Conservation (phyloP, 139 green algal genomes). For the Parachlorella kessleri region DNA sequence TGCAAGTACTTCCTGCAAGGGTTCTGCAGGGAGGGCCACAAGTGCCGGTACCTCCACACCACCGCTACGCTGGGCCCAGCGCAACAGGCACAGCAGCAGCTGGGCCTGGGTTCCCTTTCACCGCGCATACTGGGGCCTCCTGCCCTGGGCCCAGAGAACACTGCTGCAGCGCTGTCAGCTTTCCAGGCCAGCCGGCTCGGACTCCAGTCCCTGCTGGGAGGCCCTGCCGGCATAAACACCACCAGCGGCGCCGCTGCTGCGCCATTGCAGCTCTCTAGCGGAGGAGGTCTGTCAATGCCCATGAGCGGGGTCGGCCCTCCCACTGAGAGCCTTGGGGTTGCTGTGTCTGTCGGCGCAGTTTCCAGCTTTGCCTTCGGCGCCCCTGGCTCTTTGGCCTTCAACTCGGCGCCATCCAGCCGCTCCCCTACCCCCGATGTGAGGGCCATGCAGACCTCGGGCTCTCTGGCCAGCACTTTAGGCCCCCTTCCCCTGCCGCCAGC, state of each 20-base stretch:
- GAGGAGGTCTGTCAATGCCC: background rate
- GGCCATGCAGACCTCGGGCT: too few relatives aligned
- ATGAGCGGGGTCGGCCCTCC: background rate
- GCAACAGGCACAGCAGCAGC: background rate
- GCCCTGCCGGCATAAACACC: too few relatives aligned
- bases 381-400: background rate
- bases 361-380: background rate
- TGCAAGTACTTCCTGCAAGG: constrained; percentile 33
- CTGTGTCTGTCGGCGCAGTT: background rate
- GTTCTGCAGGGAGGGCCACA: constrained; percentile 21
- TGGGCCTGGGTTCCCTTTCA: background rate
- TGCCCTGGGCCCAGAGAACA: background rate
- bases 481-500: too few relatives aligned
- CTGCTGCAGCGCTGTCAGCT: background rate
- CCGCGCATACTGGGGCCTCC: background rate
- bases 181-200: background rate
- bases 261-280: too few relatives aligned
- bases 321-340: too few relatives aligned
- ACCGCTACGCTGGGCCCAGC: too few relatives aligned
- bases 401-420: too few relatives aligned
- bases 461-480: too few relatives aligned
- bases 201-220: background rate
- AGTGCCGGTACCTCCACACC: background rate
- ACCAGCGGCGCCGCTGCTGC: too few relatives aligned
- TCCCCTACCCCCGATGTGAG: too few relatives aligned